phyloP scores from a whole-genome alignment of 192 early-diverging fungal species.

The Rhizophagus clarus region DNA sequence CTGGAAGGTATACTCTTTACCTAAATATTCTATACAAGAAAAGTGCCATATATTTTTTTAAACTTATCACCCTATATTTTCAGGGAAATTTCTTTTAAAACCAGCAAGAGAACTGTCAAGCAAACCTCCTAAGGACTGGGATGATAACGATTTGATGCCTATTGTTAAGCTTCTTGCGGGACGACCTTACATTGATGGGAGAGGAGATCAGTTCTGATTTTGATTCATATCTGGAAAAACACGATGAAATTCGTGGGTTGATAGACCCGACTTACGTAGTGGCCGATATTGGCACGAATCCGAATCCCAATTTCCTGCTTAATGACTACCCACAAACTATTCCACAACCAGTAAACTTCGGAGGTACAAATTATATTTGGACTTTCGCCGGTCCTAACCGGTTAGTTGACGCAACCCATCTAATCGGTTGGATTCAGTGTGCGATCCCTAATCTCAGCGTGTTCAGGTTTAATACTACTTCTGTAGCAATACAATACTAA shows the following conservation, averaged over 20 bases:
- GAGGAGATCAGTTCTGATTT: background rate
- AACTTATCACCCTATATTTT: background rate
- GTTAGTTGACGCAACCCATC: no score
- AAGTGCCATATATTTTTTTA: background rate
- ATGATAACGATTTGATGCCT: background rate
- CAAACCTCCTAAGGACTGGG: background rate
- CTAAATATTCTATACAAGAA: background rate
- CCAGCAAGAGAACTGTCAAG: background rate
- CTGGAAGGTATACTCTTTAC: background rate
- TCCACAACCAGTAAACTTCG: no score
- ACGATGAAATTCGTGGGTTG: background rate
- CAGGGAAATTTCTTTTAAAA: slow-evolving; percentile 1
- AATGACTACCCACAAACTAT: no score
- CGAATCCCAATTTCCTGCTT: no score
- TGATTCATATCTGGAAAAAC: background rate
- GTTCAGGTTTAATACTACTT: no score
- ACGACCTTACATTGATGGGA: background rate
- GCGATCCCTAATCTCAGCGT: no score
- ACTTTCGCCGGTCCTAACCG: no score
- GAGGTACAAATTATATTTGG: no score
- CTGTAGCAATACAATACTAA: no score
- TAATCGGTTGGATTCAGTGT: no score
- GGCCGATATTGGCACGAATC: no score
- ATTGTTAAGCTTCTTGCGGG: slow-evolving; percentile 1
- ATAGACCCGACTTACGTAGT: background rate